phyloP scores from a whole-genome alignment of 805 yeast species.

The Metschnikowia borealis region DNA sequence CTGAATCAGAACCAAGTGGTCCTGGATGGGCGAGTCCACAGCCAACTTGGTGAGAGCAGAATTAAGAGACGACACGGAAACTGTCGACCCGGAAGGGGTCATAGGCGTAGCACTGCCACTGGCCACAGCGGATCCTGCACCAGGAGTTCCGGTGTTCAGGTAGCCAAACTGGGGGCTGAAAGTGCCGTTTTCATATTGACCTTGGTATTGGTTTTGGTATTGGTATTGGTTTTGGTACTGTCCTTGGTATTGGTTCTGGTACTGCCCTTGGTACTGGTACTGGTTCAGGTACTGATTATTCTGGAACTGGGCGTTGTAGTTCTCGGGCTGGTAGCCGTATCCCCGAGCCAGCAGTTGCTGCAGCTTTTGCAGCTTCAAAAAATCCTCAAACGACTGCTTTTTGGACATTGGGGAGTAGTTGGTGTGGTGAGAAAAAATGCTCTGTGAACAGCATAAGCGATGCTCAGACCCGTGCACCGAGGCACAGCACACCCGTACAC shows the following conservation, averaged over 20 bases:
- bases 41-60: constrained; percentile 60
- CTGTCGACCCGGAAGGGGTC: constrained; percentile 48
- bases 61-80: constrained; percentile 69
- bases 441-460: constrained; percentile 2
- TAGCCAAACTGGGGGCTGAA: constrained; percentile 8
- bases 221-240: not conserved
- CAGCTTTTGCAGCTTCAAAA: constrained; percentile 41
- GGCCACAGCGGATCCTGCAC: constrained; percentile 16
- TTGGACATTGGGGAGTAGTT: constrained; percentile 21
- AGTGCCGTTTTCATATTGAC: not conserved
- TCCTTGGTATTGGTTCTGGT: not conserved
- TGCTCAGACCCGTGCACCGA: constrained; percentile 11
- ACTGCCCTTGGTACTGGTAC: no score
- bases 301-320: constrained; percentile 3
- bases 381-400: constrained; percentile 48
- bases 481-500: not conserved
- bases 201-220: not conserved
- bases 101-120: constrained; percentile 38
- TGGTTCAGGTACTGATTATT: not conserved
- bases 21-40: constrained; percentile 64
- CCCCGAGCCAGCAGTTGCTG: constrained; percentile 32
- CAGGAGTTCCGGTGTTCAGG: constrained; percentile 12
- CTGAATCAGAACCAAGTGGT: constrained; percentile 49
- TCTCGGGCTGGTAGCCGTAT: constrained; percentile 13
- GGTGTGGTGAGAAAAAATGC: constrained; percentile 1